Evolutionary conservation across 2,329 filamentous ascomycete genomes (phyloP).

Genomic region (Pseudogymnoascus sp.): DNA sequence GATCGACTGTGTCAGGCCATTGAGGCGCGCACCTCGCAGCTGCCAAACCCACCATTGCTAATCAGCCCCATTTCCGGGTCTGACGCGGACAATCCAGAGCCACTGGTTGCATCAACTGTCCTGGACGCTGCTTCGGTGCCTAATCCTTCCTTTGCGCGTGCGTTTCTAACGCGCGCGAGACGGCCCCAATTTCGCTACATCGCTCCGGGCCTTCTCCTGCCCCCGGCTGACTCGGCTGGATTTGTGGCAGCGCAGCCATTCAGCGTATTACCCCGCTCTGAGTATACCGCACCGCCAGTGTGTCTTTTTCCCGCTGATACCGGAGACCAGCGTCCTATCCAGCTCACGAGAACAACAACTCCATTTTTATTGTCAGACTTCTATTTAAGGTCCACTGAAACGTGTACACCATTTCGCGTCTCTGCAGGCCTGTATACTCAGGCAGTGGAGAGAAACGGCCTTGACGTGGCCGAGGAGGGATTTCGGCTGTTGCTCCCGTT

Average conservation of each 20-base stretch:
- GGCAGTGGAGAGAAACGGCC: not conserved
- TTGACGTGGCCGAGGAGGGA: not conserved
- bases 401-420: not conserved
- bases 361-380: not conserved
- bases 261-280: conserved; percentile 13
- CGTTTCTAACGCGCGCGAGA: not conserved
- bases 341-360: conserved; percentile 25
- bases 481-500: not conserved
- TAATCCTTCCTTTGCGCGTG: not conserved
- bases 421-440: not conserved
- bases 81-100: not conserved
- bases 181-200: not conserved
- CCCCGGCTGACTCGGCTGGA: conserved; percentile 11
- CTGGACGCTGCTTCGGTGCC: not conserved
- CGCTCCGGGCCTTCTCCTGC: not conserved
- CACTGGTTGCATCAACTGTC: not conserved
- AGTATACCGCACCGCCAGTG: conserved; percentile 20
- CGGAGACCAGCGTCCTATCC: conserved; percentile 10
- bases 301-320: conserved; percentile 24
- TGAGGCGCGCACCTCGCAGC: conserved; percentile 21
- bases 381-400: not conserved
- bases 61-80: not conserved
- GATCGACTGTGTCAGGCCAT: conserved; percentile 22
- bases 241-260: conserved; percentile 22
- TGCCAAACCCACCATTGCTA: not conserved